These are phyloP conservation scores for Micractinium sp. DNA, from an alignment of 139 green algal species.

Conservation along the genomic window DNA sequence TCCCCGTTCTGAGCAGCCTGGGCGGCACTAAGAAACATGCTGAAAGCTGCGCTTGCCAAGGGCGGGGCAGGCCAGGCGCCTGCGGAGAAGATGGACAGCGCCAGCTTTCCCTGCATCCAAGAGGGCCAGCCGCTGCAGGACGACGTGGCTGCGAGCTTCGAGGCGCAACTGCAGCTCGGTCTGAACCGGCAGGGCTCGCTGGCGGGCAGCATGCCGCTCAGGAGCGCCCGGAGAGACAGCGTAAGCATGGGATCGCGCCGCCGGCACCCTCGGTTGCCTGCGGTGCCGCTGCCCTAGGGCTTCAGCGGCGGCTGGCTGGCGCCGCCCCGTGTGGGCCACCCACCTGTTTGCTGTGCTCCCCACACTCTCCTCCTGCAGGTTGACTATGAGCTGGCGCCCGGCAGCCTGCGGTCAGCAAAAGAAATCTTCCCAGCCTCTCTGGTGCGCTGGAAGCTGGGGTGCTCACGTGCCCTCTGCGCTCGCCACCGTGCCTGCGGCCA, in stretches of 20 bases:
- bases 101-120: conserved; percentile 16
- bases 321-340: neutral
- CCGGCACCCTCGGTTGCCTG: neutral
- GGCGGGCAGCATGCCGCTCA: neutral
- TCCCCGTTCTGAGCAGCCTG: too few relatives aligned
- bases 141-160: neutral
- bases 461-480: neutral
- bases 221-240: neutral
- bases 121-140: conserved; percentile 8
- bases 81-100: neutral
- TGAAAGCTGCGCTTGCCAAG: conserved; percentile 4
- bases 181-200: conserved; percentile 1
- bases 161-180: neutral
- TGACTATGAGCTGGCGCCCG: conserved; percentile 81
- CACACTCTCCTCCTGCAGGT: conserved; percentile 47
- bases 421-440: conserved; percentile 61
- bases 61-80: neutral
- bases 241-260: neutral
- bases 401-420: conserved; percentile 64
- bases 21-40: neutral
- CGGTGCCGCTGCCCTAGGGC: neutral
- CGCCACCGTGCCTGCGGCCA: neutral
- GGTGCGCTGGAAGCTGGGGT: conserved; percentile 4
- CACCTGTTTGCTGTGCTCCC: neutral
- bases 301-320: neutral